phyloP scores from a whole-genome alignment of 805 yeast species.

The Candida nemodendra region DNA sequence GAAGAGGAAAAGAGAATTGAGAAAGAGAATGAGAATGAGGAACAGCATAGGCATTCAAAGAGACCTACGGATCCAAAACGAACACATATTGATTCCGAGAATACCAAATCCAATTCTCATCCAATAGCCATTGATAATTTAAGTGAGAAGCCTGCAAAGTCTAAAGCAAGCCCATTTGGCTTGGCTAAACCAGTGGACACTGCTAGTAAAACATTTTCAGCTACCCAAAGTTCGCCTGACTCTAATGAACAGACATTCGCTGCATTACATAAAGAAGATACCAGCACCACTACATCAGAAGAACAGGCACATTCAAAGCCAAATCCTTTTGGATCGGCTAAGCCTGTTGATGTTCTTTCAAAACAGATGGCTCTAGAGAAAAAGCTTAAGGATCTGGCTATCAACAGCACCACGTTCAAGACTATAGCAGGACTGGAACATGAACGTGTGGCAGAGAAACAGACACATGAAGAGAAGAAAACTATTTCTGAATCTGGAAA shows the following conservation, averaged over 20 bases:
- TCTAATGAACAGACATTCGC: constrained; percentile 26
- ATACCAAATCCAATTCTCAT: background rate
- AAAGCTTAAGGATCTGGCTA: constrained; percentile 38
- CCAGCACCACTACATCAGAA: constrained; percentile 1
- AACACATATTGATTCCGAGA: background rate
- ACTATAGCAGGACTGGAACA: constrained; percentile 27
- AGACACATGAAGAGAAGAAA: constrained; percentile 2
- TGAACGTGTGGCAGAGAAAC: constrained; percentile 12
- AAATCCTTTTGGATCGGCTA: constrained; percentile 81
- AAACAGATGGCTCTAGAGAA: constrained; percentile 64
- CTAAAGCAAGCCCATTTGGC: constrained; percentile 72
- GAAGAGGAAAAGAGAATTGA: constrained; percentile 23
- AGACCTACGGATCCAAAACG: constrained; percentile 1
- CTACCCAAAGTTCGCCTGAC: constrained; percentile 9
- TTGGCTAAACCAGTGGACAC: constrained; percentile 65
- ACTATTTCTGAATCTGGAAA: constrained; percentile 1
- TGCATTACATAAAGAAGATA: background rate
- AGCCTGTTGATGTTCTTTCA: constrained; percentile 76
- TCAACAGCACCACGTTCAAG: constrained; percentile 44
- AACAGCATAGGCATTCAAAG: constrained; percentile 1
- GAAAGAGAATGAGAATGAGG: constrained; percentile 4
- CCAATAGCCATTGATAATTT: background rate
- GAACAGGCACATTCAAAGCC: constrained; percentile 38
- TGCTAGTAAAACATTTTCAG: constrained; percentile 15
- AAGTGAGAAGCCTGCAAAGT: constrained; percentile 20